phyloP scores from a whole-genome alignment of 352 stramenopile species.

The Globisporangium paddicum region DNA sequence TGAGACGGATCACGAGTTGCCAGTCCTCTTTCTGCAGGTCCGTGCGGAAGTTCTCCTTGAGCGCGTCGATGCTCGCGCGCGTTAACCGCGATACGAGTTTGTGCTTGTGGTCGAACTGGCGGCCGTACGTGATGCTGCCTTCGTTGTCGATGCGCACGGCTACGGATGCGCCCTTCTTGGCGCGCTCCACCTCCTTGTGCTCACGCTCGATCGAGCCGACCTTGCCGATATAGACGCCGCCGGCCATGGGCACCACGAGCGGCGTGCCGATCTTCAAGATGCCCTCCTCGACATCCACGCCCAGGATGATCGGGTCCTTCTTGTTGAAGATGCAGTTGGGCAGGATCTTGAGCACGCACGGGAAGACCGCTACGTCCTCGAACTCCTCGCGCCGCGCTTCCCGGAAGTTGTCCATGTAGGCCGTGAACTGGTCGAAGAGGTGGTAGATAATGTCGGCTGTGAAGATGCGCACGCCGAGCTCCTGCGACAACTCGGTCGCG shows the following conservation, averaged over 20 bases:
- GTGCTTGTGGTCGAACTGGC: constrained; percentile 95
- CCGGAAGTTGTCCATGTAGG: constrained; percentile 96
- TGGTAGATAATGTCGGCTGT: constrained; percentile 99
- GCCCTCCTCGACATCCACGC: constrained; percentile 96
- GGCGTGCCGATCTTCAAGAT: constrained; percentile 98
- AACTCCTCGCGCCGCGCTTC: constrained; percentile 90
- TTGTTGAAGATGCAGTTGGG: constrained; percentile 99
- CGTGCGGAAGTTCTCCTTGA: constrained; percentile 99
- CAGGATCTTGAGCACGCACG: constrained; percentile 96
- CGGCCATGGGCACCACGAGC: constrained; percentile 80
- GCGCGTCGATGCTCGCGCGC: constrained; percentile 95
- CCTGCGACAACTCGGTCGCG: constrained; percentile 84
- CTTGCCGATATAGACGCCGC: constrained; percentile 89
- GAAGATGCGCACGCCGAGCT: constrained; percentile 97
- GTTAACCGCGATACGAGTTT: constrained; percentile 83
- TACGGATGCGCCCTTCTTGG: constrained; percentile 92
- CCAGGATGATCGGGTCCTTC: constrained; percentile 99
- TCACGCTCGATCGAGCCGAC: constrained; percentile 97
- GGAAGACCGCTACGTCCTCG: constrained; percentile 91
- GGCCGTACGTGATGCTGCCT: constrained; percentile 94
- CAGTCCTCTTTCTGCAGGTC: constrained; percentile 98
- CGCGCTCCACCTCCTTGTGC: constrained; percentile 93
- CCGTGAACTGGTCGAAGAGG: constrained; percentile 98
- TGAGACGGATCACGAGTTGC: constrained; percentile 98
- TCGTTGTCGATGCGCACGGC: constrained; percentile 98